phyloP scores from a whole-genome alignment of 2,329 filamentous ascomycete genomes.

The Chrysoporthe cubensis region DNA sequence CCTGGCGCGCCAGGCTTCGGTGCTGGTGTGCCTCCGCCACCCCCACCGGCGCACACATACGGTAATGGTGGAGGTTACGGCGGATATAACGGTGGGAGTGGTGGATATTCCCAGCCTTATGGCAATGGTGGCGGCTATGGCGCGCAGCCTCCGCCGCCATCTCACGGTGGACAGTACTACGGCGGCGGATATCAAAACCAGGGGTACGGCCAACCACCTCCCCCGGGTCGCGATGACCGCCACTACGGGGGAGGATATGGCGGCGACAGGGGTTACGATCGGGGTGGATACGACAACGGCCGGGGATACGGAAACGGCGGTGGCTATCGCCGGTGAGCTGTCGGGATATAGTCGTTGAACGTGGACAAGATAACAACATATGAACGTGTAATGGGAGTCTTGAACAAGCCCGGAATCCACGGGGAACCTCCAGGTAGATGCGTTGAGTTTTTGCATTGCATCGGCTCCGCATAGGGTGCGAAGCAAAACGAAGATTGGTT shows the following conservation, averaged over 20 bases:
- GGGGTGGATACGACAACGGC: constrained; percentile 21
- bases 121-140: constrained; percentile 23
- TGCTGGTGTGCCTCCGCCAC: constrained; percentile 49
- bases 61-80: constrained; percentile 28
- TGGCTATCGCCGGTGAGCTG: constrained; percentile 24
- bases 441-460: not conserved
- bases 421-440: not conserved
- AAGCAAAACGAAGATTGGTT: not conserved
- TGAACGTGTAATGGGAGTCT: not conserved
- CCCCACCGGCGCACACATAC: constrained; percentile 42
- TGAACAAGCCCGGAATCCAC: not conserved
- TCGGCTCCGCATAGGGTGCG: not conserved
- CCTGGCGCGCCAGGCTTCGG: constrained; percentile 50
- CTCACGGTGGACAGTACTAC: constrained; percentile 20
- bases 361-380: not conserved
- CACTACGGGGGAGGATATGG: constrained; percentile 24
- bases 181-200: constrained; percentile 25
- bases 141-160: constrained; percentile 21
- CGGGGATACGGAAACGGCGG: constrained; percentile 24
- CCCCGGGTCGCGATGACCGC: constrained; percentile 23
- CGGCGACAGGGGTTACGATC: constrained; percentile 21
- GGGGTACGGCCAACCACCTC: constrained; percentile 22
- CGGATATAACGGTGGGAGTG: constrained; percentile 18
- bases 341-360: not conserved
- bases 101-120: constrained; percentile 26